These are phyloP conservation scores for Cercospora canescens DNA, from an alignment of 2,329 filamentous ascomycete genomes.

Conservation along the genomic window DNA sequence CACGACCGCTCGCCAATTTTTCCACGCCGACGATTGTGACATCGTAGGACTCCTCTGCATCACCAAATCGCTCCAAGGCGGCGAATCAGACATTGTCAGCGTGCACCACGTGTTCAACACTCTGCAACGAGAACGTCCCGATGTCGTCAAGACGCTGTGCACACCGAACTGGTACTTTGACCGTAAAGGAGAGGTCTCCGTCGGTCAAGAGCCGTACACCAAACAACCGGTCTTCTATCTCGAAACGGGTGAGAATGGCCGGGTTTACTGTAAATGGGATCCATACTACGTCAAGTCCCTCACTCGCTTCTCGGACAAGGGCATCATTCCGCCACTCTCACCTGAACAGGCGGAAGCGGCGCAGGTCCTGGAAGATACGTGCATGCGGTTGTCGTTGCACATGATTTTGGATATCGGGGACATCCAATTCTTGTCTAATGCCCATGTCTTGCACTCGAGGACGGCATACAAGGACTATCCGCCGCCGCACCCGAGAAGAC, in stretches of 20 bases:
- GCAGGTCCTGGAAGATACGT: slow-evolving; percentile 72
- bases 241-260: slow-evolving; percentile 68
- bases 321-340: slow-evolving; percentile 72
- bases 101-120: slow-evolving; percentile 81
- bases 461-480: slow-evolving; percentile 76
- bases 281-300: slow-evolving; percentile 84
- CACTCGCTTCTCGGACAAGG: slow-evolving; percentile 67
- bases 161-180: slow-evolving; percentile 89
- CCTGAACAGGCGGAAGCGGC: slow-evolving; percentile 68
- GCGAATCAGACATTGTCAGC: slow-evolving; percentile 79
- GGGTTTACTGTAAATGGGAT: slow-evolving; percentile 85
- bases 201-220: slow-evolving; percentile 62
- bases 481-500: slow-evolving; percentile 68
- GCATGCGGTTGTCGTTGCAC: slow-evolving; percentile 71
- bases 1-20: slow-evolving; percentile 82
- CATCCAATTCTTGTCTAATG: slow-evolving; percentile 83
- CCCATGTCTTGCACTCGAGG: slow-evolving; percentile 76
- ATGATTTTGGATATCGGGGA: slow-evolving; percentile 87
- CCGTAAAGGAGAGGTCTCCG: slow-evolving; percentile 78
- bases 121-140: slow-evolving; percentile 71
- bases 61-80: slow-evolving; percentile 74
- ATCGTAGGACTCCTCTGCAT: slow-evolving; percentile 83
- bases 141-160: slow-evolving; percentile 73
- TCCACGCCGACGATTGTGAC: slow-evolving; percentile 81
- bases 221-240: slow-evolving; percentile 65